phyloP scores from a whole-genome alignment of 495 filamentous ascomycete species.

The Pyrenopolyporus hunteri region DNA sequence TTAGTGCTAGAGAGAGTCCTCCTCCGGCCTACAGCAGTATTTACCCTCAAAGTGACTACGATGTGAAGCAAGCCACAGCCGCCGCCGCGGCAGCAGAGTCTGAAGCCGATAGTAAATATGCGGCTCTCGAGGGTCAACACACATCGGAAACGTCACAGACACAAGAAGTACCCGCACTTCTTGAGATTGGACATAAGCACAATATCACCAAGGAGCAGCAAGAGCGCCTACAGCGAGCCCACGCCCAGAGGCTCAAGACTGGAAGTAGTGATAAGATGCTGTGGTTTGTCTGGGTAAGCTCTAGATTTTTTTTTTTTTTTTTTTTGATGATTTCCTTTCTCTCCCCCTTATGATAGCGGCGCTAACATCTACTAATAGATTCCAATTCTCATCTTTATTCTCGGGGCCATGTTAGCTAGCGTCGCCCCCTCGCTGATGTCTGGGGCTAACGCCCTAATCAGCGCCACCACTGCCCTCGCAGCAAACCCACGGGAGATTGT shows the following conservation, averaged over 20 bases:
- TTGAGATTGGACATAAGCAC: conserved; percentile 59
- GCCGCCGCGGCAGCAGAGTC: conserved; percentile 68
- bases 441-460: conserved; percentile 36
- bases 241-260: conserved; percentile 76
- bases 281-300: conserved; percentile 82
- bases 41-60: conserved; percentile 62
- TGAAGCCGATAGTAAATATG: conserved; percentile 71
- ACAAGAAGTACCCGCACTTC: conserved; percentile 49
- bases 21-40: conserved; percentile 86
- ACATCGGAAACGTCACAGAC: conserved; percentile 26
- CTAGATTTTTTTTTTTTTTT: background rate
- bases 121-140: conserved; percentile 58
- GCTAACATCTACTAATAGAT: conserved; percentile 35
- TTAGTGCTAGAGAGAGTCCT: conserved; percentile 49
- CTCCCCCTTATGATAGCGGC: background rate
- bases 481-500: conserved; percentile 26
- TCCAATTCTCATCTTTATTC: conserved; percentile 62
- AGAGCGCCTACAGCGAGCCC: conserved; percentile 71
- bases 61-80: conserved; percentile 67
- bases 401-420: conserved; percentile 67
- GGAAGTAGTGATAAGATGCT: conserved; percentile 77
- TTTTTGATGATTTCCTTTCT: background rate
- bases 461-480: conserved; percentile 7
- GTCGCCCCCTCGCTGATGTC: conserved; percentile 62
- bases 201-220: conserved; percentile 73